phyloP scores from a whole-genome alignment of 2,329 filamentous ascomycete genomes.

The Fusarium albosuccineum region DNA sequence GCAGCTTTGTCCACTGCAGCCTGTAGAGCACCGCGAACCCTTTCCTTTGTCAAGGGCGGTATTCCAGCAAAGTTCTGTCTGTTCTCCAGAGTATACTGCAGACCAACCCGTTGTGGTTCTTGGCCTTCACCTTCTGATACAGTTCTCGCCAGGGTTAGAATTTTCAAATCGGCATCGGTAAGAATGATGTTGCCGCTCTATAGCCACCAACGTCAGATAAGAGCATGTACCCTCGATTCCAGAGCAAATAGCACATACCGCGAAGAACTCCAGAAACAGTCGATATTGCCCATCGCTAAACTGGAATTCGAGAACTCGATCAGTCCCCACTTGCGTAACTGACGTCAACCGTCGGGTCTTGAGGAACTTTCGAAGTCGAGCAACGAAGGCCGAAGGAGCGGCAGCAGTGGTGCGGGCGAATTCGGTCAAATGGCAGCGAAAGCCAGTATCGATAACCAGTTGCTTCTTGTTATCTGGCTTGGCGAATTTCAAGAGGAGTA shows the following conservation, averaged over 20 bases:
- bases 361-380: constrained; percentile 85
- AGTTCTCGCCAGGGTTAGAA: constrained; percentile 82
- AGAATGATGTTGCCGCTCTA: constrained; percentile 91
- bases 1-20: constrained; percentile 72
- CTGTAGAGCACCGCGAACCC: constrained; percentile 77
- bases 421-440: constrained; percentile 92
- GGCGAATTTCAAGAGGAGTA: constrained; percentile 94
- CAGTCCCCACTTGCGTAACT: constrained; percentile 89
- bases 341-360: constrained; percentile 87
- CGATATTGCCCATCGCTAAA: constrained; percentile 93
- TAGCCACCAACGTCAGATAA: constrained; percentile 19
- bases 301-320: constrained; percentile 90
- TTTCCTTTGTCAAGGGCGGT: constrained; percentile 79
- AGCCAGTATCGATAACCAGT: constrained; percentile 92
- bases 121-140: constrained; percentile 87
- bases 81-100: constrained; percentile 83
- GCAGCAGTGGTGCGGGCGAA: constrained; percentile 90
- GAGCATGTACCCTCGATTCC: neutral
- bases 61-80: constrained; percentile 86
- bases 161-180: constrained; percentile 85
- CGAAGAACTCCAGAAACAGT: constrained; percentile 95
- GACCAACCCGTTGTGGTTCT: constrained; percentile 82
- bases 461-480: constrained; percentile 92
- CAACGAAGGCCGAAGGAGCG: constrained; percentile 87
- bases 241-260: constrained; percentile 56